These are phyloP conservation scores for Xylariomycetidae sp. DNA, from an alignment of 2,329 filamentous ascomycete species.

Conservation along the genomic window DNA sequence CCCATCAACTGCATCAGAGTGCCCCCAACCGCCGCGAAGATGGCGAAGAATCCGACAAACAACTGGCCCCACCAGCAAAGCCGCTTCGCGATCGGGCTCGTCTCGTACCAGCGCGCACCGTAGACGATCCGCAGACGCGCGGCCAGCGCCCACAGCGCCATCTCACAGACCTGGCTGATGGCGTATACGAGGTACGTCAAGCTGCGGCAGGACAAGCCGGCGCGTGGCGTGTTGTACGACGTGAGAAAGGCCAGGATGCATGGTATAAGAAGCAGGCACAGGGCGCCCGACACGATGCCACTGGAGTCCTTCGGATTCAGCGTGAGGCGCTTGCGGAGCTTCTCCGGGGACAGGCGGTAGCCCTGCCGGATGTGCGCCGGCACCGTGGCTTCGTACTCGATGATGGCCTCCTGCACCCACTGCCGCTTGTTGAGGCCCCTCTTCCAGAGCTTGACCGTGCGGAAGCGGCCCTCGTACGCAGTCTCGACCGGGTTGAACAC, in stretches of 20 bases:
- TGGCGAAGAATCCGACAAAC: conserved; percentile 24
- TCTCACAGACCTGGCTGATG: conserved; percentile 26
- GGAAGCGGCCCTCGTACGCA: conserved; percentile 23
- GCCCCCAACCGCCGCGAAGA: conserved; percentile 24
- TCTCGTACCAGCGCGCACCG: conserved; percentile 21
- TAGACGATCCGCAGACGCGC: conserved; percentile 20
- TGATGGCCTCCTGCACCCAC: conserved; percentile 26
- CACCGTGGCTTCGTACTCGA: conserved; percentile 15
- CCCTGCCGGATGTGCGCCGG: neutral
- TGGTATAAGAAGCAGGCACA: conserved; percentile 21
- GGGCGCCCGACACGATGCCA: conserved; percentile 16
- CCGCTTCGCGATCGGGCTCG: conserved; percentile 19
- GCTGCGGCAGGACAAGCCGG: conserved; percentile 28
- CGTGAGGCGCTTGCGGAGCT: conserved; percentile 15
- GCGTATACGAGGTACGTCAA: conserved; percentile 30
- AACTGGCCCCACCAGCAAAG: conserved; percentile 26
- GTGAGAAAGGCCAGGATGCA: conserved; percentile 28
- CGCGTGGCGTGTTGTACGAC: conserved; percentile 28
- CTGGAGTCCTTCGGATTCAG: conserved; percentile 16
- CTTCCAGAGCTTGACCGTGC: conserved; percentile 29
- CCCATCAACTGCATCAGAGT: conserved; percentile 26
- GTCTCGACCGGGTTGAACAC: conserved; percentile 23
- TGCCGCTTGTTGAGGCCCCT: conserved; percentile 26
- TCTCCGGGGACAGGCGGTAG: conserved; percentile 2
- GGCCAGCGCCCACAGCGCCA: conserved; percentile 25